Evolutionary conservation across 2,329 filamentous ascomycete species (phyloP).

Genomic region (Beauveria bassiana): DNA sequence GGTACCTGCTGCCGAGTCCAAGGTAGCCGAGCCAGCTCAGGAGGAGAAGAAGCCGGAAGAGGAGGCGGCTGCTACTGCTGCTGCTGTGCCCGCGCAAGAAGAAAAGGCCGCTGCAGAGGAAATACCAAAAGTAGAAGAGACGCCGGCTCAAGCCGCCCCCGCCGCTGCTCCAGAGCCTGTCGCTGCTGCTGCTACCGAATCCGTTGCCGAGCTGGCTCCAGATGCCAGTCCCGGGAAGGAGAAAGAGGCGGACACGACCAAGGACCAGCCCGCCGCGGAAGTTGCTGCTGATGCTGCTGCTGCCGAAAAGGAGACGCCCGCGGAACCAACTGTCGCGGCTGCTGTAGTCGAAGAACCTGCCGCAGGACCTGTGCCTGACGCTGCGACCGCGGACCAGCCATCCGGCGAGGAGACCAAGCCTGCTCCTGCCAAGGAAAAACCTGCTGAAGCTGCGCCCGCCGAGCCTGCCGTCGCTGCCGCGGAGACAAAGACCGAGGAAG

Average conservation of each 20-base stretch:
- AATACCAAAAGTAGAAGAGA: neutral
- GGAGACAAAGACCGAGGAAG: neutral
- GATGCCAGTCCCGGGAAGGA: neutral
- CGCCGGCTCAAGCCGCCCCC: slow-evolving; percentile 8
- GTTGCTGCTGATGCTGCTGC: neutral
- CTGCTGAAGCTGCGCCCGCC: neutral
- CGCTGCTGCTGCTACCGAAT: slow-evolving; percentile 3
- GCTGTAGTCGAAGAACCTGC: neutral
- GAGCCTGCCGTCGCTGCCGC: neutral
- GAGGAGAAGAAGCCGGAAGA: neutral
- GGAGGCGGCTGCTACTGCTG: neutral
- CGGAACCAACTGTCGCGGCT: neutral
- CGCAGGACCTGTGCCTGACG: neutral
- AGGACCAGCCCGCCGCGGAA: neutral
- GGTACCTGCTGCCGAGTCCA: neutral
- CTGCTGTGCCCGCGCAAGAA: neutral
- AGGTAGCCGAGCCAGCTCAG: neutral
- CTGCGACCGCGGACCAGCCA: neutral
- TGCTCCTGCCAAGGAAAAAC: neutral
- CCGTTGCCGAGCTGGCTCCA: neutral
- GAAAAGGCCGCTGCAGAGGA: slow-evolving; percentile 3
- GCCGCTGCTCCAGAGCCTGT: neutral
- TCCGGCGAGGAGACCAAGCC: neutral
- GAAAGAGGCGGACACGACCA: neutral
- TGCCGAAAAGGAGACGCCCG: slow-evolving; percentile 1